Percentiles rank a stretch among this genome's conserved stretches.
Conservation (phyloP, 2,329 filamentous ascomycete genomes). For the Rutstroemia sp. region DNA sequence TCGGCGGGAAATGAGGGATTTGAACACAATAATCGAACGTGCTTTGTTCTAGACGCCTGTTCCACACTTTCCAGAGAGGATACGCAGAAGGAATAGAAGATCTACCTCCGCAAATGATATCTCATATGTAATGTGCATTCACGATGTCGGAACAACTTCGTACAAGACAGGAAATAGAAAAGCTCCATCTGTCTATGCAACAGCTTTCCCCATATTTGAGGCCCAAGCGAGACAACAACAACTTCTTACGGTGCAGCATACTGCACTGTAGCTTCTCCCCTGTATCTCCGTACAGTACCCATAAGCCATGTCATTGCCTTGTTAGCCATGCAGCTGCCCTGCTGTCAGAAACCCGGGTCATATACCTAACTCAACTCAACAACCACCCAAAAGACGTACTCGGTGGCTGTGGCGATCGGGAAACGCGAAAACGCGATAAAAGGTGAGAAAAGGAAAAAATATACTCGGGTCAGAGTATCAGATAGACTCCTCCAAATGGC, state of each 20-base stretch:
- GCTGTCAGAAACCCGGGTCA: conserved; percentile 6
- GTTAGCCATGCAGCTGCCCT: conserved; percentile 8
- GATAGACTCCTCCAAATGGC: not conserved
- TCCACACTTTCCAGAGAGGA: too few species aligned
- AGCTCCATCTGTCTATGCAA: not conserved
- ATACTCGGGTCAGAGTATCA: not conserved
- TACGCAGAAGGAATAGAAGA: too few species aligned
- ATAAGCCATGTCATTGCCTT: conserved; percentile 2
- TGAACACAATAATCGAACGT: too few species aligned
- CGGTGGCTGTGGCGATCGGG: conserved; percentile 6
- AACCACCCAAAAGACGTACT: not conserved
- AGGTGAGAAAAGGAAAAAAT: not conserved
- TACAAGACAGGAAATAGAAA: not conserved
- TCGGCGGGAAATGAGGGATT: too few species aligned
- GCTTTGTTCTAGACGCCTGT: too few species aligned
- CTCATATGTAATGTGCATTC: too few species aligned
- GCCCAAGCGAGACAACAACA: not conserved
- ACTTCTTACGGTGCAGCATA: too few species aligned
- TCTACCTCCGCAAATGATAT: too few species aligned
- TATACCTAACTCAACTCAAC: too few species aligned
- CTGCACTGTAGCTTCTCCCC: not conserved
- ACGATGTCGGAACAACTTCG: too few species aligned
- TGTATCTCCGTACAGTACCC: not conserved
- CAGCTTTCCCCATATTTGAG: not conserved
- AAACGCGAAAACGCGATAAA: not conserved